These are phyloP conservation scores for Scytalidium sp. DNA, from an alignment of 2,329 filamentous ascomycete species.

Conservation along the genomic window DNA sequence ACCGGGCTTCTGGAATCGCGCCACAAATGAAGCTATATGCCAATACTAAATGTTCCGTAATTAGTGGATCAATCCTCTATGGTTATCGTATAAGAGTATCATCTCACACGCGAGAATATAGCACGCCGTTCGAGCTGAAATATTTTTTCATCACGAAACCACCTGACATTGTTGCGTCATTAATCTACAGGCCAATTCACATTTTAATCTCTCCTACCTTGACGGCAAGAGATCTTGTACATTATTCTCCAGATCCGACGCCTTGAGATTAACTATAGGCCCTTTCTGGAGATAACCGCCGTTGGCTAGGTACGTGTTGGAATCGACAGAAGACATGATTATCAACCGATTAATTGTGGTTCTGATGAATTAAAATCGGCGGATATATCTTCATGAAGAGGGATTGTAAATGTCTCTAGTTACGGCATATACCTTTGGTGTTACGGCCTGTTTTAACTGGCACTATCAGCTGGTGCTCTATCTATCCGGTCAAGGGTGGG, in stretches of 20 bases:
- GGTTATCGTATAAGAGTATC: not conserved
- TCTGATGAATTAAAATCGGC: too few relatives aligned
- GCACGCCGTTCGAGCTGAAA: constrained; percentile 18
- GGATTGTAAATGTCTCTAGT: too few relatives aligned
- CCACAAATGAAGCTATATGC: constrained; percentile 2
- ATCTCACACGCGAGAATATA: constrained; percentile 12
- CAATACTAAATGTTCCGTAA: not conserved
- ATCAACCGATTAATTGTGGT: not conserved
- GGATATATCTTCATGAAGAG: too few relatives aligned
- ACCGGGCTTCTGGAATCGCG: constrained; percentile 23
- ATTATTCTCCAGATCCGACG: not conserved
- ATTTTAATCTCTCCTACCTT: too few relatives aligned
- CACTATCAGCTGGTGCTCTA: too few relatives aligned
- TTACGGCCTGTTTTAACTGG: too few relatives aligned
- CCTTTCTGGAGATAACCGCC: constrained; percentile 6
- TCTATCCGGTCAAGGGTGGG: too few relatives aligned
- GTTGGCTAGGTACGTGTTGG: constrained; percentile 1
- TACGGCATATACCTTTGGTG: too few relatives aligned
- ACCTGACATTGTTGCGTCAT: not conserved
- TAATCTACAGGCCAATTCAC: not conserved
- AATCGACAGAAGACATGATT: constrained; percentile 4
- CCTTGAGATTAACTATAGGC: not conserved
- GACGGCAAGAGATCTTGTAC: not conserved
- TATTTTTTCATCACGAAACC: constrained; percentile 4
- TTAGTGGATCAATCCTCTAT: not conserved